These are phyloP conservation scores for Populus nigra DNA, from an alignment of 345 rosid species.

Conservation along the genomic window DNA sequence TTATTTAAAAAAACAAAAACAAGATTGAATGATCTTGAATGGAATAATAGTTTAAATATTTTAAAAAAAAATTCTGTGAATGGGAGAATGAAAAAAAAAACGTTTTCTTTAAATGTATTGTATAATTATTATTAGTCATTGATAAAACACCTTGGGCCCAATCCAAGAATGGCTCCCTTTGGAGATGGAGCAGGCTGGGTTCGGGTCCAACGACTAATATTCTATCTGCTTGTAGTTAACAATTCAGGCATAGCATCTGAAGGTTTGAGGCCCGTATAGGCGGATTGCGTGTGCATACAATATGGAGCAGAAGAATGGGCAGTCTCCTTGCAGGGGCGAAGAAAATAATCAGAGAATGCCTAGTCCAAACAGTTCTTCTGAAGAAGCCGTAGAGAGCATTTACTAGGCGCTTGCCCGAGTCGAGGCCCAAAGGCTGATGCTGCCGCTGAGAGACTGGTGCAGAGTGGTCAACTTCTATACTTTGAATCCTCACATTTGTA, in stretches of 20 bases:
- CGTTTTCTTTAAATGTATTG: not conserved
- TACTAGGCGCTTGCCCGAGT: conserved; percentile 26
- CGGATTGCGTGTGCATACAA: conserved; percentile 29
- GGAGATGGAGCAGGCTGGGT: conserved; percentile 34
- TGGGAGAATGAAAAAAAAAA: too few relatives aligned
- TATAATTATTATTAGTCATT: too few relatives aligned
- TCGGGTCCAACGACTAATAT: too few relatives aligned
- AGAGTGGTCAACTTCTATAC: conserved; percentile 24
- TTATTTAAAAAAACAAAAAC: too few relatives aligned
- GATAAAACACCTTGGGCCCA: too few relatives aligned
- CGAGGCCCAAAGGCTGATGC: conserved; percentile 24
- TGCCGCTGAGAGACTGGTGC: conserved; percentile 37
- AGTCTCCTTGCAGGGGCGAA: conserved; percentile 31
- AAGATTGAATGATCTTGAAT: too few relatives aligned
- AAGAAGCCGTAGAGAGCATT: conserved; percentile 39
- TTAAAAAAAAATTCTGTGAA: too few relatives aligned
- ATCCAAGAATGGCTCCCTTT: conserved; percentile 2
- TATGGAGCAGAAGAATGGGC: conserved; percentile 30
- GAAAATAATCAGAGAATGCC: conserved; percentile 27
- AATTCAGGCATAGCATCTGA: conserved; percentile 34
- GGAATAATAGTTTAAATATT: too few relatives aligned
- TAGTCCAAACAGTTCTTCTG: conserved; percentile 15
- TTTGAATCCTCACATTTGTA: conserved; percentile 33
- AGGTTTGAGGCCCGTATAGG: conserved; percentile 27
- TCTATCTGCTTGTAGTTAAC: not conserved